phyloP scores from a whole-genome alignment of 2,329 filamentous ascomycete genomes.

The Piedraia hortae region DNA sequence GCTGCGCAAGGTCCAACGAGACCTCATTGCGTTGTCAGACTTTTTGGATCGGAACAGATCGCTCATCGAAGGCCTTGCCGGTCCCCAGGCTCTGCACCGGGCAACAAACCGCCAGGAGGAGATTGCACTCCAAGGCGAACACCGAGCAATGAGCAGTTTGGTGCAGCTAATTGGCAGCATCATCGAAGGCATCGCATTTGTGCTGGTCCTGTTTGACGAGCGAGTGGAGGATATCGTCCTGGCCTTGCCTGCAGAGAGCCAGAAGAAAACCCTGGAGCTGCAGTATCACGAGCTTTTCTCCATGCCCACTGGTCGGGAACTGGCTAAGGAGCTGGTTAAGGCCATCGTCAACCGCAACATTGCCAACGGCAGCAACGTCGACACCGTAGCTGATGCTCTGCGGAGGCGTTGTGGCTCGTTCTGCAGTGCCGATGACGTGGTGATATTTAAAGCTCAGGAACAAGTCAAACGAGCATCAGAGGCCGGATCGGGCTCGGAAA shows the following conservation, averaged over 20 bases:
- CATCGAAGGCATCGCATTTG: conserved; percentile 88
- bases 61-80: conserved; percentile 83
- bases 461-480: conserved; percentile 72
- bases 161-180: conserved; percentile 69
- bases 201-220: conserved; percentile 84
- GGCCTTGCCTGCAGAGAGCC: conserved; percentile 41
- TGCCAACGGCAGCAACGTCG: conserved; percentile 84
- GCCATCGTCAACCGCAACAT: conserved; percentile 97
- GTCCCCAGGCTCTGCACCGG: conserved; percentile 56
- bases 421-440: conserved; percentile 87
- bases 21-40: conserved; percentile 47
- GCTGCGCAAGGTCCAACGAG: conserved; percentile 49
- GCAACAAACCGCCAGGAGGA: conserved; percentile 68
- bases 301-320: conserved; percentile 43
- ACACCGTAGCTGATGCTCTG: conserved; percentile 87
- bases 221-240: conserved; percentile 66
- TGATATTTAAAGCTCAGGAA: conserved; percentile 96
- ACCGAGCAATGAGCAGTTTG: conserved; percentile 69
- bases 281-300: conserved; percentile 80
- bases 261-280: conserved; percentile 42
- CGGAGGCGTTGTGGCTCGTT: conserved; percentile 83
- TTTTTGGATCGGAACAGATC: conserved; percentile 73
- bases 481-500: conserved; percentile 43
- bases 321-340: conserved; percentile 85
- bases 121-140: conserved; percentile 73